Evolutionary conservation across 75 land plant genomes (phyloP), one percentile per base, ranked within the genome.

Genomic region (Pinus albicaulis): DNA sequence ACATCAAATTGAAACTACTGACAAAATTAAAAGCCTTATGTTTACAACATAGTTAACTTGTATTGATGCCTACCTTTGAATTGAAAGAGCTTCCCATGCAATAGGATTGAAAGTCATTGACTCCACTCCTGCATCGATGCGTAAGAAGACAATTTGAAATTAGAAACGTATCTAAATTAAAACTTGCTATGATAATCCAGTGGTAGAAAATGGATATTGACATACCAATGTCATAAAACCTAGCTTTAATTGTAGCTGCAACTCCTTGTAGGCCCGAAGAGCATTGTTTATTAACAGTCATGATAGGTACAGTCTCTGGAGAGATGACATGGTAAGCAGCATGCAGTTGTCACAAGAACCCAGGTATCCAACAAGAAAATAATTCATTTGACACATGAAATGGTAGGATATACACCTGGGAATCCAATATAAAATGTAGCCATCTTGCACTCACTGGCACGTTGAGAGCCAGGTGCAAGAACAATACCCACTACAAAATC

Each of bases 391-490:
- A 20, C 24, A 17, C 57, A 12, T 6, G 19, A 44, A 38, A 44
- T 68, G 17, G 25, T 12, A 57, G 10, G 4, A 48, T 23, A 41
- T 11, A 48, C 80, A 93, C 98, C 98, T 79, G 99, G 99, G 77
- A 96, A 92, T 38, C 99, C 99, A 66, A 95, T 95, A 85, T 92
- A 96, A 69, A 96, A 96, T 20, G 99, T 89, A 72, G 99, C 99
- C 93, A 92, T 92, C 71, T 98, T 87, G 74, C 99, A 96, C 75
- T 94, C 99, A 72, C 76, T 92, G 38, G 98, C 99, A 70, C 99
- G 88, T 57, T 94, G 98, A 36, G 98, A 81, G 31, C 99, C 99
- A 69, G 98, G 99, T 8, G 98, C 99, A 58, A 96, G 76, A 0
- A 93, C 97, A 20, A 90, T 86, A 13, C 99, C 99, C 36, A 96